Base-by-base conservation (phyloP, 495 filamentous ascomycete genomes). In the Rostrohypoxylon terebratum region DNA sequence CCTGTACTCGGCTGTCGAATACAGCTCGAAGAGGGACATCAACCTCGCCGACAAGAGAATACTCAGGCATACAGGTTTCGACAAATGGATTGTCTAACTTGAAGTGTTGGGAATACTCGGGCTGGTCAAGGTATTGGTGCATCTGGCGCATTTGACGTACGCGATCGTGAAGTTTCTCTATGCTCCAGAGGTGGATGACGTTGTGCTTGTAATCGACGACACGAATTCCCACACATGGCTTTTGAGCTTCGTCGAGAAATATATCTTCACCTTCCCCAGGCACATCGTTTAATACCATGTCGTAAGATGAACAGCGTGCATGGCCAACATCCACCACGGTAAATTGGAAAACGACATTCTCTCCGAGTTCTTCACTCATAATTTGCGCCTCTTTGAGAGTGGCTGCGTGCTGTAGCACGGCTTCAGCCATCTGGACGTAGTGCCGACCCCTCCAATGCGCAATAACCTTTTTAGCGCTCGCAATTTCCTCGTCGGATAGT, bases 351-450 rank as follows among this genome's bases (percentile, higher is more conserved):
- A 95, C 92, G 14, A 97, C 91, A 70, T 89, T 89, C 81, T 97
- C 96, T 73, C 96, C 94, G 87, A 99, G 92, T 69, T 94, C 93
- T 66, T 97, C 93, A 81, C 96, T 98, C 92, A 99, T 95, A 55
- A 99, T 89, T 77, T 99, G 96, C 3, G 95, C 96, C 78, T 99
- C 96, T 79, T 99, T 99, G 44, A 98, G 81, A 38, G 88, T 88
- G 11, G 92, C 89, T 7, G 95, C 95, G 80, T 96, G 89, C 72
- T 96, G 93, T 23, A 99, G 79, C 31, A 98, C 89, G 13, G 90
- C 90, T 79, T 98, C 96, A n/a, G 94, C 93, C 92, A 99, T 97
- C 59, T 90, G 90, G 55, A 98, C 92, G 71, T 96, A 97, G 72
- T 90, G 93, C 34, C 93, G 89, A 72, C 91, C 85, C 51, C 90